Evolutionary conservation across 2,329 filamentous ascomycete species (phyloP).

Genomic region (Epicoccum sorghinum): DNA sequence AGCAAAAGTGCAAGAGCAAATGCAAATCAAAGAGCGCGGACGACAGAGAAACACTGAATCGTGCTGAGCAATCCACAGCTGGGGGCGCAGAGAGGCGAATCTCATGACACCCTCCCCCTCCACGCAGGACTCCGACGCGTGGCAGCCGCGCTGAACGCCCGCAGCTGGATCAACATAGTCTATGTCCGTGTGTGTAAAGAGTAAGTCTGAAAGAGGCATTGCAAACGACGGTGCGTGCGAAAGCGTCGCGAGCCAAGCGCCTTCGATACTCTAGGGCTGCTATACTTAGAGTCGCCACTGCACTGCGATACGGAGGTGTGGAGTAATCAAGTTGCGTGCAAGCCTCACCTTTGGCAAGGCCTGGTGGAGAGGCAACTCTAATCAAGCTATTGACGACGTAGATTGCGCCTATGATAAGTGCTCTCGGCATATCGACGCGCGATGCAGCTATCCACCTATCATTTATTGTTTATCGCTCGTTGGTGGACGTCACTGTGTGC

Average conservation of each 20-base stretch:
- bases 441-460: no score
- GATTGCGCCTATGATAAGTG: not conserved
- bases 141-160: not conserved
- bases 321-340: not conserved
- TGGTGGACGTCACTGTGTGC: conserved; percentile 1
- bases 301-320: conserved; percentile 1
- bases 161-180: not conserved
- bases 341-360: not conserved
- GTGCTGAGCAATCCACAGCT: not conserved
- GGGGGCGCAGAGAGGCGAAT: not conserved
- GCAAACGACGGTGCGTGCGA: not conserved
- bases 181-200: not conserved
- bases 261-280: not conserved
- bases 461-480: not conserved
- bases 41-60: not conserved
- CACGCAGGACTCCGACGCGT: not conserved
- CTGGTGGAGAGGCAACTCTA: not conserved
- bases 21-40: not conserved
- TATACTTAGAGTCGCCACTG: conserved; percentile 11
- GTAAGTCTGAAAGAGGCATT: not conserved
- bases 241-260: conserved; percentile 1
- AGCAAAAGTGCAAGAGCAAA: not conserved
- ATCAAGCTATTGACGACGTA: not conserved
- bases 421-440: not conserved
- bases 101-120: conserved; percentile 4